Base-by-base conservation (phyloP, 2,329 filamentous ascomycete species). In the Tolypocladium nubicola region DNA sequence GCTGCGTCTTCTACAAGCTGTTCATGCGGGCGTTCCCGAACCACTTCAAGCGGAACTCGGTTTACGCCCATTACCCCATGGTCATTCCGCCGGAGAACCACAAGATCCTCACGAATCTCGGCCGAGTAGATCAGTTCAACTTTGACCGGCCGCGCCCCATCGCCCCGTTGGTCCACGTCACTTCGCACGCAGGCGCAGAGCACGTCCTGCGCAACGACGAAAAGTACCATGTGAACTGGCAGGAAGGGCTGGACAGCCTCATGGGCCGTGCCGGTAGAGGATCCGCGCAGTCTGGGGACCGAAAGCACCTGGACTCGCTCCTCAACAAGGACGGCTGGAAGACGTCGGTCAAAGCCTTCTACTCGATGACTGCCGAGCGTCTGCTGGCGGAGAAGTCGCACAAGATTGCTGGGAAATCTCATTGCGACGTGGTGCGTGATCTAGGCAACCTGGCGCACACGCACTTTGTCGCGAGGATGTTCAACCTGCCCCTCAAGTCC, bases 1-100 rank as follows among this genome's bases (percentile, higher is more conserved):
- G 90, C 52, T 90, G 87, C 63, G 83, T 91, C 14, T 89, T 93
- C 71, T 91, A 92, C 77, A 95, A 94, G 75, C 79, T 95, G 40
- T 87, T 92, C 68, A 76, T 89, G 40, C 82, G 87, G 6, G 88
- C 89, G 0, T 90, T 95, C 76, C 90, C 90, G 1, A 80, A 88
- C 62, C 87, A 90, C 73, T 93, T 92, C 78, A 83, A 82, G 67
- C 73, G 78, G 23, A 86, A 94, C 73, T 91, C 87, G 0, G 84
- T 92, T 56, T 95, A 93, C 61, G 89, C 88, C 0, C 88, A 92
- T 67, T 91, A 87, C 66, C 88, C 85, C n/a, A 83, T 84, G 80
- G 73, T 75, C 3, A 84, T 87, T 2, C 89, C 90, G 0, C 75
- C 76, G 0, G 89, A 92, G 67, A 94, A 90, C 70, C 73, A 79